A percentile compares a stretch with the other conserved stretches of the same genome.
phyloP scores from a whole-genome alignment of 1,284 basidiomycete species.

The Apiotrichum veenhuisii region DNA sequence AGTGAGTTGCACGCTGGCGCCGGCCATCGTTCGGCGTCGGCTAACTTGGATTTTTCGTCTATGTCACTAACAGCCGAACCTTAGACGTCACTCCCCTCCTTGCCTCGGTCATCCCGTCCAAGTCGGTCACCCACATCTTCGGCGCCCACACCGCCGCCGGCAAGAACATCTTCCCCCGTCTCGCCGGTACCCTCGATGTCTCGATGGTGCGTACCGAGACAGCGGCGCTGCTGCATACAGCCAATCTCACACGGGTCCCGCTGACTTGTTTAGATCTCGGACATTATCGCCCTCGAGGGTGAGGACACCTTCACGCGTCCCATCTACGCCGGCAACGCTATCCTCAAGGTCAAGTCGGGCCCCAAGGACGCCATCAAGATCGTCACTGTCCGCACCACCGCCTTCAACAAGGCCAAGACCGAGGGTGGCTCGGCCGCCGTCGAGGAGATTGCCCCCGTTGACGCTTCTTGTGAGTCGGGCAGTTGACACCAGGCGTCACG shows the following conservation, averaged over 20 bases:
- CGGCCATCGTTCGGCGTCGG: background rate
- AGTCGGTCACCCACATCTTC: conserved; percentile 75
- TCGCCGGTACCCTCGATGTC: conserved; percentile 79
- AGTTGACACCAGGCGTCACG: too few species aligned
- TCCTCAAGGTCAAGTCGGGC: conserved; percentile 81
- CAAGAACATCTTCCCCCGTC: conserved; percentile 76
- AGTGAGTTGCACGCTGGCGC: conserved; percentile 30
- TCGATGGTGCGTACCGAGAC: conserved; percentile 51
- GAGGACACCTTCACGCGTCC: conserved; percentile 82
- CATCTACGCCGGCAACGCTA: conserved; percentile 98
- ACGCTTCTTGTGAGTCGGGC: conserved; percentile 56
- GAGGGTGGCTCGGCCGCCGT: conserved; percentile 56
- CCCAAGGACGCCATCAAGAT: conserved; percentile 71
- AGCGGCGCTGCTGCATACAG: background rate
- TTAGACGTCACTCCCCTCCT: conserved; percentile 55
- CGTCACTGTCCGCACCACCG: conserved; percentile 93
- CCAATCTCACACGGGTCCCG: too few species aligned
- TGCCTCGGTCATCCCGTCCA: conserved; percentile 52
- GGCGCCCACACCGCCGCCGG: conserved; percentile 71
- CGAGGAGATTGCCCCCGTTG: conserved; percentile 65
- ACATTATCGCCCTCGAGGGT: conserved; percentile 81
- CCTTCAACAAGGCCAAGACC: conserved; percentile 70
- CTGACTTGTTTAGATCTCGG: conserved; percentile 62
- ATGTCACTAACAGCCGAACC: conserved; percentile 5
- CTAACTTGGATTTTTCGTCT: background rate